These are phyloP conservation scores for Amniculicola lignicola DNA, from an alignment of 495 filamentous ascomycete genomes.

Conservation along the genomic window DNA sequence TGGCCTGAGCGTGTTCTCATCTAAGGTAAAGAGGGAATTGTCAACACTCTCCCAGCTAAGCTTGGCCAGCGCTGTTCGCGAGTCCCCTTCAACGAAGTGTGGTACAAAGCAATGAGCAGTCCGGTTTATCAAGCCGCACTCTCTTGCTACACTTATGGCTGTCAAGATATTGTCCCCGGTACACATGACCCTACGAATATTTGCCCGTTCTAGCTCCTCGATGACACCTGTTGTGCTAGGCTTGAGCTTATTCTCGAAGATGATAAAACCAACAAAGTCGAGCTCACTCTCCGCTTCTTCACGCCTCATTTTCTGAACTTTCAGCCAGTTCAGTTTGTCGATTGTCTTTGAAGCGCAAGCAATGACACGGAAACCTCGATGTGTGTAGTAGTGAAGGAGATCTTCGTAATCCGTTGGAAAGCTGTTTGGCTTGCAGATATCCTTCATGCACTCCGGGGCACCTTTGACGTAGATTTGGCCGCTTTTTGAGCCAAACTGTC, in stretches of 20 bases:
- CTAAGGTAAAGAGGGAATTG: constrained; percentile 69
- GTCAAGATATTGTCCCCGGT: constrained; percentile 98
- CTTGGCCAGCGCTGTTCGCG: constrained; percentile 62
- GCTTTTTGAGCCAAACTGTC: constrained; percentile 74
- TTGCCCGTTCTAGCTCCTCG: constrained; percentile 75
- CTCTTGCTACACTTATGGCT: constrained; percentile 91
- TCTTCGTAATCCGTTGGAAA: constrained; percentile 91
- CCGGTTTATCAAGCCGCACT: constrained; percentile 79
- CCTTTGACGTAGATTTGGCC: constrained; percentile 93
- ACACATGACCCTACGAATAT: constrained; percentile 92
- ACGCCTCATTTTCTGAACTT: constrained; percentile 88
- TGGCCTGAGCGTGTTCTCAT: constrained; percentile 77
- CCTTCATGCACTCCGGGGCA: constrained; percentile 91
- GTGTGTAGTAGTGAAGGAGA: constrained; percentile 81
- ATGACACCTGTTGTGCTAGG: constrained; percentile 73
- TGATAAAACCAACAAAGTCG: constrained; percentile 89
- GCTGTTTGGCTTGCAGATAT: constrained; percentile 78
- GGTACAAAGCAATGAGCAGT: constrained; percentile 88
- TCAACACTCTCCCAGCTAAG: constrained; percentile 92
- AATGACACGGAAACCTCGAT: constrained; percentile 96
- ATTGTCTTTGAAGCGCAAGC: constrained; percentile 89
- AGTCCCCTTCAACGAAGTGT: constrained; percentile 72
- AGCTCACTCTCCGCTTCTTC: constrained; percentile 76
- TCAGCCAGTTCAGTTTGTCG: constrained; percentile 82
- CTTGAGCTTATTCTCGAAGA: constrained; percentile 99